phyloP scores from a whole-genome alignment of 371 early-diverging fungal genomes.

The Apophysomyces ossiformis region DNA sequence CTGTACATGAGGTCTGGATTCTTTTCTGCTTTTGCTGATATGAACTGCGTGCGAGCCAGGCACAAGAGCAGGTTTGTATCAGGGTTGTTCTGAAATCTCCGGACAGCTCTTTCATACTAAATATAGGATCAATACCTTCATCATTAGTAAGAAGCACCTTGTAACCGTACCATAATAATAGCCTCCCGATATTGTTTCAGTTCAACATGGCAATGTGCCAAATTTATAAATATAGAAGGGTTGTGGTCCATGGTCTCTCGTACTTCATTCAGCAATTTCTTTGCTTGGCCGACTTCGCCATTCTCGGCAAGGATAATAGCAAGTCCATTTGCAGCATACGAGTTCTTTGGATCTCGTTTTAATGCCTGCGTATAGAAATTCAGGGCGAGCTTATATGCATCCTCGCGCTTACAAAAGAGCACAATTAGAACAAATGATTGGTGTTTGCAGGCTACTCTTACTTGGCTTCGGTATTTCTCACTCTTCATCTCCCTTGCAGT shows the following conservation, averaged over 20 bases:
- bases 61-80: constrained; percentile 70
- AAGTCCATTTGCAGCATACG: constrained; percentile 79
- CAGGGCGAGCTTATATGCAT: constrained; percentile 71
- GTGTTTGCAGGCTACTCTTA: constrained; percentile 26
- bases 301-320: constrained; percentile 82
- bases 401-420: constrained; percentile 34
- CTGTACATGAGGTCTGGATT: constrained; percentile 68
- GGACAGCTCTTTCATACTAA: constrained; percentile 71
- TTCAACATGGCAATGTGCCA: constrained; percentile 81
- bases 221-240: constrained; percentile 71
- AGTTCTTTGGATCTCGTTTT: constrained; percentile 70
- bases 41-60: constrained; percentile 83
- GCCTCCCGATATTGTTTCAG: constrained; percentile 75
- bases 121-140: background rate
- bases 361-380: constrained; percentile 86
- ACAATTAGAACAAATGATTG: background rate
- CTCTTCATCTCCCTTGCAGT: constrained; percentile 59
- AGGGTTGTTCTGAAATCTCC: constrained; percentile 56
- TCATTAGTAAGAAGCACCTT: background rate
- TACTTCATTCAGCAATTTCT: constrained; percentile 78
- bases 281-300: constrained; percentile 70
- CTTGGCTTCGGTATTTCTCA: constrained; percentile 36
- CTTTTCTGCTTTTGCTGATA: constrained; percentile 76
- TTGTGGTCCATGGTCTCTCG: constrained; percentile 61
- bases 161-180: constrained; percentile 55